Evolutionary conservation across 1,284 basidiomycete genomes (phyloP), one percentile per base, ranked within the genome.

Genomic region (Pholiota adiposa): DNA sequence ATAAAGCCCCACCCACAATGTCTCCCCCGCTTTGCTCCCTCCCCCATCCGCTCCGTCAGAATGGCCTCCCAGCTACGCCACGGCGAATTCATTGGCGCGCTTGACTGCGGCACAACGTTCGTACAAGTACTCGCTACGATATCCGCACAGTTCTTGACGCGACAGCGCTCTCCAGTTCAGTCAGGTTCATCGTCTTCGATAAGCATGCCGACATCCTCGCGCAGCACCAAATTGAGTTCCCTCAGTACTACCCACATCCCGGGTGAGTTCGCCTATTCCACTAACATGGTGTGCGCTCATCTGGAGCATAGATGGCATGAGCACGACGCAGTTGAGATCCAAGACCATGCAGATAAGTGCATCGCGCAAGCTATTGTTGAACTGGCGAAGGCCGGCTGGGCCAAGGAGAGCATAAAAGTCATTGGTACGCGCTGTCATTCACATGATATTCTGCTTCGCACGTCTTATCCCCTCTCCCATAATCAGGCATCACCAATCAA

Each of bases 131-230:
- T 87, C 78, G 48, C 16, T 38, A 29, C 44, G 48, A 38, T 51
- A 34, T 38, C 33, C 40, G 55, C 29, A 49, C 38, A 60, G 21
- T 25, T 16, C 44, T 63, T 53, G 19, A 51, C 43, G 38, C 54
- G 18, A 23, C 33, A 41, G 19, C 29, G 49, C 52, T 33, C 53
- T 67, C 49, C 70, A 97, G 94, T 19, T 97, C 95, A 14, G 93
- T 95, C 19, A 89, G 96, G 50, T 98, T 97, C 77, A 96, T 98
- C 71, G 78, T 98, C 64, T 98, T 98, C 73, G 90, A 99, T 81
- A 82, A 91, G 71, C 80, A 90, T 69, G 97, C 96, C 31, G 85
- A 95, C 69, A 92, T 98, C 66, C 79, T 97, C 61, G 91, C 92
- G 1, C 87, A 92, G 72, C 88, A 93, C 71, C 96, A 97, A 75